Base-by-base conservation (phyloP, 257 asterid genomes). In the Salvia miltiorrhiza region DNA sequence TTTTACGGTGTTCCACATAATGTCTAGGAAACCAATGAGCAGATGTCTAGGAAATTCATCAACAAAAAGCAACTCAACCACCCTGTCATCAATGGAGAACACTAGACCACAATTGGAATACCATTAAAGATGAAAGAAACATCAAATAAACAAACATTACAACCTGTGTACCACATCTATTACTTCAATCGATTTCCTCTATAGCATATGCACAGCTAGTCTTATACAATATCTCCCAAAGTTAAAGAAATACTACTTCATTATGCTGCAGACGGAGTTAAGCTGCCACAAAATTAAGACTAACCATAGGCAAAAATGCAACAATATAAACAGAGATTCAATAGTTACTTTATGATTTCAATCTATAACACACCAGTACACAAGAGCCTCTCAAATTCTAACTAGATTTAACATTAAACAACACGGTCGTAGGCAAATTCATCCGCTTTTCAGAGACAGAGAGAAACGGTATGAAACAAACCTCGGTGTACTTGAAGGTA, bases 401-500 rank as follows among this genome's bases (percentile, higher is more conserved):
- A 70, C 78, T 26, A 41, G 75, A 66, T 45, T 45, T 8, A n/a
- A 48, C 10, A 4, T 16, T 19, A 45, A 23, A 41, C 48, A 77
- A 57, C 35, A 33, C 32, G 12, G 64, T 48, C 49, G 30, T 24
- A 26, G 80, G 58, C 26, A 60, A 19, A 49, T 2, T 9, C 1
- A 50, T 57, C 28, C 14, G 55, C 1, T 47, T 24, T n/a, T 47
- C 13, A 21, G 9, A 0, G 26, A 4, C 3, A 52, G 14, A 21
- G 8, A 9, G 6, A 10, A 50, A 50, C 20, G 28, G 57, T 19
- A 48, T 0, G 57, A 1, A 49, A 11, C 24, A 28, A 75, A 93
- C 99, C 99, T 94, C 99, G 0, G 96, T 86, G 74, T 91, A 94
- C 82, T 94, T 94, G 84, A 86, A 89, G 5, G 93, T 75, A 4